phyloP scores from a whole-genome alignment of 257 asterid species.

The Verbena officinalis region DNA sequence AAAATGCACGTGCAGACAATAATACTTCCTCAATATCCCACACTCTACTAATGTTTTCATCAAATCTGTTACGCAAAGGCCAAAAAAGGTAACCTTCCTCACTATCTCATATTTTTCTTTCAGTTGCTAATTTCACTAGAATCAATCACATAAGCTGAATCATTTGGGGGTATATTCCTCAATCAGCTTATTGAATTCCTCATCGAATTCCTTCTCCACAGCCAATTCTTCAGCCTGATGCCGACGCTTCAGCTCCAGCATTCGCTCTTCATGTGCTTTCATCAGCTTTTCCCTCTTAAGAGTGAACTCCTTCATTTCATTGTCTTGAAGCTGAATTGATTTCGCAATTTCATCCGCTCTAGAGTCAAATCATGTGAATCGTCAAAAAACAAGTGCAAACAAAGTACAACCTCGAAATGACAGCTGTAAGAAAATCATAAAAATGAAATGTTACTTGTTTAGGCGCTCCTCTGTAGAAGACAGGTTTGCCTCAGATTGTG shows the following conservation, averaged over 20 bases:
- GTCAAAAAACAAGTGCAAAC: background rate
- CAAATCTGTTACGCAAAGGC: too few species aligned
- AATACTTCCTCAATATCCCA: too few species aligned
- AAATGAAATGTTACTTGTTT: conserved; percentile 44
- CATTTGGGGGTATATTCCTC: conserved; percentile 38
- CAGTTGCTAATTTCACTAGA: too few species aligned
- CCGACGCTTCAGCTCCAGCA: conserved; percentile 39
- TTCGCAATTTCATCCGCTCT: conserved; percentile 50
- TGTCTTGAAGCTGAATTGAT: conserved; percentile 45
- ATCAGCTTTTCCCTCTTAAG: conserved; percentile 39
- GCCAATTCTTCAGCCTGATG: conserved; percentile 48
- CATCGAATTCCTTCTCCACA: conserved; percentile 49
- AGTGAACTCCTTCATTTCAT: conserved; percentile 43
- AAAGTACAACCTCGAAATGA: background rate
- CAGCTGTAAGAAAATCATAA: background rate
- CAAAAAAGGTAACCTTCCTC: too few species aligned
- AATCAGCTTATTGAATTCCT: conserved; percentile 35
- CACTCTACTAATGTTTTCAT: too few species aligned
- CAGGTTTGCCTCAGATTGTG: conserved; percentile 31
- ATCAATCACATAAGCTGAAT: too few species aligned
- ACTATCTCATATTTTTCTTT: too few species aligned
- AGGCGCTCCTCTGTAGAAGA: conserved; percentile 46
- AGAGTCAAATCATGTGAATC: conserved; percentile 13
- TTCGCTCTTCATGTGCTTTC: conserved; percentile 39
- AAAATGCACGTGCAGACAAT: conserved; percentile 10